These are phyloP conservation scores for Hypericum perforatum DNA, from an alignment of 345 rosid species.

Conservation along the genomic window DNA sequence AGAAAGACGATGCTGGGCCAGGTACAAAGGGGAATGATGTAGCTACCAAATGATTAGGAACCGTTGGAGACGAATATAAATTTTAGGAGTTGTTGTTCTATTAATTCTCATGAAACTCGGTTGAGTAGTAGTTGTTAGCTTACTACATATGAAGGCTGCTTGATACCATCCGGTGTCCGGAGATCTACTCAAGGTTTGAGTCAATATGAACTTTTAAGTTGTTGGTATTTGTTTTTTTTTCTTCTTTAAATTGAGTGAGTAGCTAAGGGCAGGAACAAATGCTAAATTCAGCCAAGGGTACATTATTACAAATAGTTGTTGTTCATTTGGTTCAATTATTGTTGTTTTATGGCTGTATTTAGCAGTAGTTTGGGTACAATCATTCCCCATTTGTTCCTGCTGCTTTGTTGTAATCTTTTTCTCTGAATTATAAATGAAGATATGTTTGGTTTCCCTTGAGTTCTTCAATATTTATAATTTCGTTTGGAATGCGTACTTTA, in stretches of 20 bases:
- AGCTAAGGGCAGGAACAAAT: constrained; percentile 41
- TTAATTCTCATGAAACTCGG: too few relatives aligned
- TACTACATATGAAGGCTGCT: too few relatives aligned
- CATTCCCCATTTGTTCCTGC: too few relatives aligned
- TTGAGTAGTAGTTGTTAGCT: too few relatives aligned
- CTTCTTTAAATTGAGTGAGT: constrained; percentile 9
- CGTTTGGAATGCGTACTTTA: too few relatives aligned
- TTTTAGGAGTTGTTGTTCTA: too few relatives aligned
- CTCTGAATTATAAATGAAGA: too few relatives aligned
- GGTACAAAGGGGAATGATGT: constrained; percentile 28
- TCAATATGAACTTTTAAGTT: neutral
- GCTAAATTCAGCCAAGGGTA: constrained; percentile 35
- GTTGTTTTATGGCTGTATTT: neutral
- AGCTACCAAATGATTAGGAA: constrained; percentile 34
- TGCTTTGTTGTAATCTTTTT: too few relatives aligned
- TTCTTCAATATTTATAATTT: too few relatives aligned
- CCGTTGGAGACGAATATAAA: neutral
- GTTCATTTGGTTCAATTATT: neutral
- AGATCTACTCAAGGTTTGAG: neutral
- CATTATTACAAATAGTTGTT: neutral
- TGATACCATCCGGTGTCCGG: neutral
- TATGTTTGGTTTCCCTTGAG: too few relatives aligned
- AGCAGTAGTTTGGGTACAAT: too few relatives aligned
- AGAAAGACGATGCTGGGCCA: constrained; percentile 28
- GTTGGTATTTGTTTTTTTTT: neutral